phyloP scores from a whole-genome alignment of 176 grass and related monocot genomes.

The Aegilops longissima region DNA sequence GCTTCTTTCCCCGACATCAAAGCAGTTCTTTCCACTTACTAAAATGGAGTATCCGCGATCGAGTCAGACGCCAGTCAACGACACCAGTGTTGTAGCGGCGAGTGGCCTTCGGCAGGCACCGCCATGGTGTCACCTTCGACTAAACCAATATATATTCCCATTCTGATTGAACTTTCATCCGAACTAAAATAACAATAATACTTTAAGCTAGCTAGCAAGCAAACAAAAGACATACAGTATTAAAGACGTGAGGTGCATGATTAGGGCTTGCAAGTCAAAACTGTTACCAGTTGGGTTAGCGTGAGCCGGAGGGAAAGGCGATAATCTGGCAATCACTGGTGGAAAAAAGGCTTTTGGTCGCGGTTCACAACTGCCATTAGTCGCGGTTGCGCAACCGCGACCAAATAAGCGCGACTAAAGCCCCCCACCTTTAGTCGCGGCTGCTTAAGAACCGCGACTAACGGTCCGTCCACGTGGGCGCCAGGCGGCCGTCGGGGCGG shows the following conservation, averaged over 20 bases:
- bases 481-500: too few relatives aligned
- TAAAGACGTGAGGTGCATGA: constrained; percentile 47
- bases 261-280: constrained; percentile 30
- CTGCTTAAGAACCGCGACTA: too few relatives aligned
- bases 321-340: constrained; percentile 45
- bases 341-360: too few relatives aligned
- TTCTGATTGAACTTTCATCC: not conserved
- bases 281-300: constrained; percentile 41
- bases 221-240: not conserved
- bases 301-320: constrained; percentile 32
- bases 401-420: too few relatives aligned
- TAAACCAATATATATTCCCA: constrained; percentile 37
- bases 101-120: constrained; percentile 44
- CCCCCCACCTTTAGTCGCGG: too few relatives aligned
- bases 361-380: too few relatives aligned
- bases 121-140: constrained; percentile 48
- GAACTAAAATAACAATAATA: not conserved
- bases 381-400: too few relatives aligned
- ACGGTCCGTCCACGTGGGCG: too few relatives aligned
- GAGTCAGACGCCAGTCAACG: constrained; percentile 39
- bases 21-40: not conserved
- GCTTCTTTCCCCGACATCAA: constrained; percentile 23
- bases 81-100: not conserved
- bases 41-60: not conserved
- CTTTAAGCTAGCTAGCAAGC: not conserved